Conservation (phyloP, 1,284 basidiomycete genomes). For the Volvariella surrecta region DNA sequence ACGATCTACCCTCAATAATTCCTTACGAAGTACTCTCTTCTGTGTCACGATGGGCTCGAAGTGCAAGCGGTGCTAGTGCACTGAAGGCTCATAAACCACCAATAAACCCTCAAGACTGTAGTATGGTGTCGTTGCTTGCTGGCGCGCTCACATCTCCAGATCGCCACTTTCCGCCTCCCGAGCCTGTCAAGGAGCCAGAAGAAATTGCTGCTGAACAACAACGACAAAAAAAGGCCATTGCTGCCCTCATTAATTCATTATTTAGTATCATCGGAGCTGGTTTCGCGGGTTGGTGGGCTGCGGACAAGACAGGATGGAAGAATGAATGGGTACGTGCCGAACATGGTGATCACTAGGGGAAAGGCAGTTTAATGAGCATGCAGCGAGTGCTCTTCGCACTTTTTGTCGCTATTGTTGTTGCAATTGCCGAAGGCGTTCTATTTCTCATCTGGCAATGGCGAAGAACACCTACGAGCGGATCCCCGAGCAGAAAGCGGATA, state of each 20-base stretch:
- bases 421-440: constrained; percentile 54
- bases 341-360: not conserved
- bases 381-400: constrained; percentile 59
- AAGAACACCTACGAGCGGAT: constrained; percentile 11
- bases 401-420: constrained; percentile 50
- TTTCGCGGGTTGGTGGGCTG: constrained; percentile 63
- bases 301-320: constrained; percentile 51
- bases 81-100: constrained; percentile 34
- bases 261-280: constrained; percentile 61
- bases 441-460: constrained; percentile 66
- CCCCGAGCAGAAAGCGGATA: not conserved
- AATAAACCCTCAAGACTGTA: constrained; percentile 46
- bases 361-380: not conserved
- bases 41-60: constrained; percentile 62
- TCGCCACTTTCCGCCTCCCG: constrained; percentile 48
- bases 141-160: constrained; percentile 68
- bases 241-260: constrained; percentile 59
- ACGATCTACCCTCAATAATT: constrained; percentile 32
- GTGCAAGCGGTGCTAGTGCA: constrained; percentile 33
- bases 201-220: constrained; percentile 31
- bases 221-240: constrained; percentile 56
- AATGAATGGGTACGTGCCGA: constrained; percentile 56
- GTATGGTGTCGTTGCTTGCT: constrained; percentile 68
- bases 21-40: constrained; percentile 49
- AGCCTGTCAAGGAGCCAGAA: constrained; percentile 33